Conservation (phyloP, 257 asterid genomes). For the Mentha longifolia region DNA sequence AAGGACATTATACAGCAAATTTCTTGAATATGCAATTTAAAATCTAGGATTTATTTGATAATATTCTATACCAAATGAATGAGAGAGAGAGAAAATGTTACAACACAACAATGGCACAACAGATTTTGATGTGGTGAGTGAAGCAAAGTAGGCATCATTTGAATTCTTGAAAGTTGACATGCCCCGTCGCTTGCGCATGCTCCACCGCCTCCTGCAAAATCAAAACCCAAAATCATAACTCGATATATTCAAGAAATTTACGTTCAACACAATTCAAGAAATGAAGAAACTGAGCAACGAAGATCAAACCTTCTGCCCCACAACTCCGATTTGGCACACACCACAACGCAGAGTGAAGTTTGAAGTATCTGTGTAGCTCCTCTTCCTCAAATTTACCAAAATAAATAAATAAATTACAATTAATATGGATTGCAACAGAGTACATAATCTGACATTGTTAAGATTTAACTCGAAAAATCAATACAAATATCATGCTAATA, state of each 20-base stretch:
- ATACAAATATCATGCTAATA: no score
- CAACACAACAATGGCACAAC: constrained; percentile 35
- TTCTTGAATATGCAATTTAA: background rate
- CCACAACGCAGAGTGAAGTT: constrained; percentile 96
- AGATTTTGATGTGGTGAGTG: background rate
- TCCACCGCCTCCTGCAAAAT: constrained; percentile 84
- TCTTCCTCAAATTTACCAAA: constrained; percentile 54
- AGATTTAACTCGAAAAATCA: background rate
- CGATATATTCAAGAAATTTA: background rate
- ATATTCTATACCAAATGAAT: constrained; percentile 4
- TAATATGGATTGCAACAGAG: background rate
- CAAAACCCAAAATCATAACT: background rate
- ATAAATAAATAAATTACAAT: background rate
- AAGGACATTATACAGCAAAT: background rate
- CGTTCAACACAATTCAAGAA: background rate
- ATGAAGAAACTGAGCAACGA: background rate
- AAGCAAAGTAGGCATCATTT: constrained; percentile 40
- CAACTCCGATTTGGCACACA: constrained; percentile 89
- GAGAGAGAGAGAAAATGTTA: constrained; percentile 12
- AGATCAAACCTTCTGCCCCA: constrained; percentile 79
- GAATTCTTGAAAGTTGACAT: constrained; percentile 90
- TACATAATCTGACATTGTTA: background rate
- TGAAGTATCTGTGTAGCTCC: constrained; percentile 89
- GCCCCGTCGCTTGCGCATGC: constrained; percentile 94
- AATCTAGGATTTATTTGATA: background rate